Percentiles rank a stretch among this genome's conserved stretches.
Conservation (phyloP, 139 green algal species). For the Zygnema cylindricum region DNA sequence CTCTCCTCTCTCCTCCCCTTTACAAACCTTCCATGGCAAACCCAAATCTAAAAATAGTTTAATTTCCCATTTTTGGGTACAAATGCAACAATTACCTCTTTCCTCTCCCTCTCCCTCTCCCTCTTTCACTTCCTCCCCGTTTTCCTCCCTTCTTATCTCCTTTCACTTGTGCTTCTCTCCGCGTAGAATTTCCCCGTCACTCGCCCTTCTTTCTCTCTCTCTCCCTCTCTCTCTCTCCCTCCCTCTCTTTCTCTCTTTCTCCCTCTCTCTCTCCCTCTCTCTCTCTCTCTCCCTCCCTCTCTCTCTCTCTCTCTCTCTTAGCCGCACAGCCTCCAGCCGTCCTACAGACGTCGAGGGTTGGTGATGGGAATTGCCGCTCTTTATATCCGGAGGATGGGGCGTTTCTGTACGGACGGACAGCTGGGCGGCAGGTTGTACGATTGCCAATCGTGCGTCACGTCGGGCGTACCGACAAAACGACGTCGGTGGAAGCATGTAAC, state of each 20-base stretch:
- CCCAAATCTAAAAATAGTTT: too few relatives aligned
- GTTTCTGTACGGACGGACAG: background rate
- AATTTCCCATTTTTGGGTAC: too few relatives aligned
- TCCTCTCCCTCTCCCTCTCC: background rate
- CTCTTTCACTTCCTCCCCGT: background rate
- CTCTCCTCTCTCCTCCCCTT: background rate
- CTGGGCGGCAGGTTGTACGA: background rate
- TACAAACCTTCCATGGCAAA: too few relatives aligned
- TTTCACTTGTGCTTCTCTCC: background rate
- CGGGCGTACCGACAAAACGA: background rate
- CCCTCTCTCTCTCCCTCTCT: background rate
- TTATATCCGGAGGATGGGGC: background rate
- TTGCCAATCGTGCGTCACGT: background rate
- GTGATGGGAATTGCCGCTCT: background rate
- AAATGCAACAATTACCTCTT: background rate
- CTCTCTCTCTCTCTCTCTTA: background rate
- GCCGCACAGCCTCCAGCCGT: too few relatives aligned
- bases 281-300: background rate
- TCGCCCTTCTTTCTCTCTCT: background rate
- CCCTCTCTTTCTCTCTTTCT: background rate
- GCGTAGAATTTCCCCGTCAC: background rate
- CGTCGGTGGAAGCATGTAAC: background rate
- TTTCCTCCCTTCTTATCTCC: background rate
- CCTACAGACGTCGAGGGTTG: too few relatives aligned
- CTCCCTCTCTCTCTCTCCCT: background rate